phyloP scores from a whole-genome alignment of 352 stramenopile genomes.

The Pythium rhizo-oryzae region DNA sequence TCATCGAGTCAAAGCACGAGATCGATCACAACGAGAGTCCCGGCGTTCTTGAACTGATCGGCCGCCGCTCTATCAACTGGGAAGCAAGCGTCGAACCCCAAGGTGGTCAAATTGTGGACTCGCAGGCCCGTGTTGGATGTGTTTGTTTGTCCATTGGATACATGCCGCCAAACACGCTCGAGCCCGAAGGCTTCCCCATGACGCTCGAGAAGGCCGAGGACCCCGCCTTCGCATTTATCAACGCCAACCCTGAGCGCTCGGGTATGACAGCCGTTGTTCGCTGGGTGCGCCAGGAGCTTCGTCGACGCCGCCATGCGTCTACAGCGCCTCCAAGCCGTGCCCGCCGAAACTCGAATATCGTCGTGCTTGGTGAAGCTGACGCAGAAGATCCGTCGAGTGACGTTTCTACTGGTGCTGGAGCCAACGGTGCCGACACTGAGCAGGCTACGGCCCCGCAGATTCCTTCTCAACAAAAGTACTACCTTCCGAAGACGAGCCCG shows the following conservation, averaged over 20 bases:
- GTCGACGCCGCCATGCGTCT: conserved; percentile 40
- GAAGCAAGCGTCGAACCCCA: conserved; percentile 84
- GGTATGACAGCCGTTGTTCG: conserved; percentile 90
- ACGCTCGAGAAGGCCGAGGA: conserved; percentile 84
- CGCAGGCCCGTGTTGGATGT: conserved; percentile 83
- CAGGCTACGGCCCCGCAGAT: conserved; percentile 28
- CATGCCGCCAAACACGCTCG: conserved; percentile 56
- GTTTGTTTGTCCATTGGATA: conserved; percentile 86
- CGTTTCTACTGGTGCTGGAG: conserved; percentile 46
- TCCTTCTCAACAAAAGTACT: conserved; percentile 75
- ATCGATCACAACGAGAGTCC: conserved; percentile 81
- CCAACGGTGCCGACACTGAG: conserved; percentile 7
- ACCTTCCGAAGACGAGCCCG: conserved; percentile 71
- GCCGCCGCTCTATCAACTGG: conserved; percentile 88
- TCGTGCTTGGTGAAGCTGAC: conserved; percentile 86
- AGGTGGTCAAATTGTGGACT: conserved; percentile 86
- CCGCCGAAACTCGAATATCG: conserved; percentile 83
- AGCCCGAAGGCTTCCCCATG: conserved; percentile 67
- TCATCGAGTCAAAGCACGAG: conserved; percentile 90
- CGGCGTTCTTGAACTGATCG: conserved; percentile 79
- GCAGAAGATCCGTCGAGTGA: conserved; percentile 70
- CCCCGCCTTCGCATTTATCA: conserved; percentile 80
- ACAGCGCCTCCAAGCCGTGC: conserved; percentile 24
- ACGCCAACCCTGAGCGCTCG: conserved; percentile 72
- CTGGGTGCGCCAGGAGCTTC: conserved; percentile 66